Percentiles rank a stretch among this genome's conserved stretches.
These are phyloP conservation scores for Candida easanensis DNA, from an alignment of 805 yeast genomes.

Conservation along the genomic window DNA sequence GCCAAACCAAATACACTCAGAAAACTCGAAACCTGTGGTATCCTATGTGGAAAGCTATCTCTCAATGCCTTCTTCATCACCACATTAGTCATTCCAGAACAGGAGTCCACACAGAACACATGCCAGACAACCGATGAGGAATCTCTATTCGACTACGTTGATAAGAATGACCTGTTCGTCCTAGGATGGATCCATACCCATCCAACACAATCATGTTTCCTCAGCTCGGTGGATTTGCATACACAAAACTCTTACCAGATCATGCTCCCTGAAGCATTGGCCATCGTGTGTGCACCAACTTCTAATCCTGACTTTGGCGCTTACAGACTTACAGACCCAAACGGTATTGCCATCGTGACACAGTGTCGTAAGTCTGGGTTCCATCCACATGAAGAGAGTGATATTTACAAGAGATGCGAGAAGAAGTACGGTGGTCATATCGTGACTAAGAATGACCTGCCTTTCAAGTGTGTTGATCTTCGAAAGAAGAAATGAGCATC, in stretches of 20 bases:
- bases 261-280: constrained; percentile 68
- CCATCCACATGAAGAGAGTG: constrained; percentile 57
- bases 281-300: constrained; percentile 62
- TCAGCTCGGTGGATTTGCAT: constrained; percentile 64
- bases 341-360: constrained; percentile 55
- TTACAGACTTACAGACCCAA: constrained; percentile 63
- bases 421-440: constrained; percentile 47
- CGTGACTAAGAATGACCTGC: constrained; percentile 40
- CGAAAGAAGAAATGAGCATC: constrained; percentile 26
- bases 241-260: constrained; percentile 67
- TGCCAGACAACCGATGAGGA: constrained; percentile 63
- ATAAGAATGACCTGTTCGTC: constrained; percentile 53
- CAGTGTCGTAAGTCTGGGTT: constrained; percentile 49
- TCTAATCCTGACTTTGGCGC: constrained; percentile 44
- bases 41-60: constrained; percentile 58
- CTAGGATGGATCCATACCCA: constrained; percentile 77
- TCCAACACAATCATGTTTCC: constrained; percentile 69
- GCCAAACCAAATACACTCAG: constrained; percentile 48
- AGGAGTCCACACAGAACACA: constrained; percentile 59
- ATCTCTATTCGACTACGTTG: constrained; percentile 51
- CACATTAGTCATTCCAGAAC: constrained; percentile 59
- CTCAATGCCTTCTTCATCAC: constrained; percentile 64
- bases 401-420: constrained; percentile 48
- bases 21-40: constrained; percentile 64
- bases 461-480: constrained; percentile 49